Evolutionary conservation across 2,329 filamentous ascomycete species (phyloP).

Genomic region (Neonectria sp.): DNA sequence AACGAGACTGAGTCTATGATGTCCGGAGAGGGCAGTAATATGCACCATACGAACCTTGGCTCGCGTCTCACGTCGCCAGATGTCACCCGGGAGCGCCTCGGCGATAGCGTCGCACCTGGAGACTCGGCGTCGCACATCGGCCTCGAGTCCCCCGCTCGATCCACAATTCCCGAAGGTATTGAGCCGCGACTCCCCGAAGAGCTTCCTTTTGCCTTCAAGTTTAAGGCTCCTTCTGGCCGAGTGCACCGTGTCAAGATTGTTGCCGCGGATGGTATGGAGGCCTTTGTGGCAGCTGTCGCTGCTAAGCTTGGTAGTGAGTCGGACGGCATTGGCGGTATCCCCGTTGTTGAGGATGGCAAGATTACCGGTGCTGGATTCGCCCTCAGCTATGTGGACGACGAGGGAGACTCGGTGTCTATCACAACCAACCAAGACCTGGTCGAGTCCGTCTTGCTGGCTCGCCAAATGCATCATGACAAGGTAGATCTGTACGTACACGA

Average conservation of each 20-base stretch:
- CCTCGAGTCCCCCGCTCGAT: constrained; percentile 81
- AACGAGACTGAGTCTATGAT: constrained; percentile 97
- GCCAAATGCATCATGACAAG: constrained; percentile 86
- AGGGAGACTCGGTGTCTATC: constrained; percentile 96
- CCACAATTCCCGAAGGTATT: constrained; percentile 65
- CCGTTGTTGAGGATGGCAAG: constrained; percentile 83
- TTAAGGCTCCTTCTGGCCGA: constrained; percentile 95
- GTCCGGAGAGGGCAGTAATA: constrained; percentile 89
- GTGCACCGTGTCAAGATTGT: constrained; percentile 93
- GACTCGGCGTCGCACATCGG: constrained; percentile 97
- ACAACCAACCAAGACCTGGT: constrained; percentile 94
- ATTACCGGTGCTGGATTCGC: constrained; percentile 86
- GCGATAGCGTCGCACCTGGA: constrained; percentile 89
- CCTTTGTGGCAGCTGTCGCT: constrained; percentile 83
- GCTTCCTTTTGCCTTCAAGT: constrained; percentile 95
- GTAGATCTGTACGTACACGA: constrained; percentile 98
- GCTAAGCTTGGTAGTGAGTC: constrained; percentile 89
- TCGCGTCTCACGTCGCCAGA: constrained; percentile 88
- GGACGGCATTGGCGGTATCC: constrained; percentile 86
- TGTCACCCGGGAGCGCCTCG: constrained; percentile 76
- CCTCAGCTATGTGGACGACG: constrained; percentile 95
- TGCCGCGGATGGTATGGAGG: constrained; percentile 83
- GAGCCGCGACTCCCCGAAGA: constrained; percentile 75
- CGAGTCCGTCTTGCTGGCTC: constrained; percentile 89
- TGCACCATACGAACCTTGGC: constrained; percentile 74